Evolutionary conservation across 768 basidiomycete species (phyloP).

Genomic region (Roridomyces roridus): DNA sequence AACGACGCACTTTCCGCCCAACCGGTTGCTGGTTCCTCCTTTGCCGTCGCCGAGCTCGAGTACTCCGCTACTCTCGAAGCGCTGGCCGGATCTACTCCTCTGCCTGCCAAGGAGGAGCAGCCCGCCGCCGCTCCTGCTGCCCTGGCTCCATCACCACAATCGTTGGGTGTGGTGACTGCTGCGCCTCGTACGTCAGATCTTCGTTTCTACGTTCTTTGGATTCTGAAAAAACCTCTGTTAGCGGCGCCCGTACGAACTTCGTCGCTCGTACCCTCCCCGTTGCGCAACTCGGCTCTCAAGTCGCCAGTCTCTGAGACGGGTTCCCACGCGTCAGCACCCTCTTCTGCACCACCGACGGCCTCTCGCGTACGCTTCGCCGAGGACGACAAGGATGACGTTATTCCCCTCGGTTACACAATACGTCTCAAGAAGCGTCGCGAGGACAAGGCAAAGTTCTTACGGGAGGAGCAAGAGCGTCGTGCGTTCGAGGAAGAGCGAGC

Average conservation of each 20-base stretch:
- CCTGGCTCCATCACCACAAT: constrained; percentile 8
- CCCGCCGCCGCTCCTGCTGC: constrained; percentile 19
- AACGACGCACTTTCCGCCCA: constrained; percentile 43
- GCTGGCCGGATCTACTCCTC: constrained; percentile 57
- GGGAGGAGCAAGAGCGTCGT: constrained; percentile 62
- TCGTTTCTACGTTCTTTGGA: not conserved
- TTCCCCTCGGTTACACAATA: constrained; percentile 74
- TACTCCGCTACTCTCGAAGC: constrained; percentile 72
- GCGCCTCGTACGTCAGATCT: not conserved
- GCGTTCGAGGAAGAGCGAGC: constrained; percentile 51
- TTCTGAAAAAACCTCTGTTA: constrained; percentile 23
- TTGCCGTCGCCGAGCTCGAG: constrained; percentile 75
- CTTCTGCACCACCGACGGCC: constrained; percentile 33
- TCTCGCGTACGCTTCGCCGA: constrained; percentile 73
- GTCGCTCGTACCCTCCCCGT: constrained; percentile 54
- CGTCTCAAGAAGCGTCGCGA: constrained; percentile 76
- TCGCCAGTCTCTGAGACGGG: constrained; percentile 18
- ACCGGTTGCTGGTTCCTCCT: constrained; percentile 52
- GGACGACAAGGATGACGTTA: constrained; percentile 68
- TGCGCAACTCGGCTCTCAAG: constrained; percentile 40
- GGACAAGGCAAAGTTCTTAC: constrained; percentile 72
- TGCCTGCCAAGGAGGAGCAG: constrained; percentile 25
- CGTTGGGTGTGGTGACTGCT: constrained; percentile 15
- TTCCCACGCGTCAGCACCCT: constrained; percentile 7
- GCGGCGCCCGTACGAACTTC: constrained; percentile 13